These are phyloP conservation scores for Globisporangium recalcitrans DNA, from an alignment of 352 stramenopile species.

Conservation along the genomic window DNA sequence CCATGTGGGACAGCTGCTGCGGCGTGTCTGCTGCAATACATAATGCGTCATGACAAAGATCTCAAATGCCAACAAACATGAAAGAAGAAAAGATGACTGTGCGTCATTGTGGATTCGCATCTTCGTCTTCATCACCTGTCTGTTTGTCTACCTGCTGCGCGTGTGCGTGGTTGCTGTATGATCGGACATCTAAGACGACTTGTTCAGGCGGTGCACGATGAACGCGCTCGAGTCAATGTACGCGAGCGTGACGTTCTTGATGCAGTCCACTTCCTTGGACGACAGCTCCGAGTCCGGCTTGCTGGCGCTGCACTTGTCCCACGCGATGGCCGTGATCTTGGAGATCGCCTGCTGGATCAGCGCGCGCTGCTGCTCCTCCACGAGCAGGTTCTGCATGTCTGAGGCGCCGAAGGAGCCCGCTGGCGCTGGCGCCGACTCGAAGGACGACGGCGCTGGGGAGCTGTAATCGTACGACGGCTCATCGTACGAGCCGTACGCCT, in stretches of 20 bases:
- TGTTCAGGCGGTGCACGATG: conserved; percentile 79
- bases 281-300: conserved; percentile 82
- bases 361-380: conserved; percentile 86
- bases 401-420: conserved; percentile 34
- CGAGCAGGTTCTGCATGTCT: conserved; percentile 76
- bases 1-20: background rate
- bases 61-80: background rate
- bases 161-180: conserved; percentile 19
- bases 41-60: background rate
- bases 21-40: too few relatives aligned
- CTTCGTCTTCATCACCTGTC: conserved; percentile 33
- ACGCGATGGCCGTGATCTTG: conserved; percentile 87
- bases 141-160: conserved; percentile 16
- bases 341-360: conserved; percentile 84
- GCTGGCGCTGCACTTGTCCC: conserved; percentile 85
- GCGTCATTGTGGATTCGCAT: background rate
- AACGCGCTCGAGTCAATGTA: conserved; percentile 89
- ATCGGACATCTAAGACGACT: conserved; percentile 31
- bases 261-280: conserved; percentile 76
- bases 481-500: conserved; percentile 53
- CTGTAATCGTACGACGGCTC: conserved; percentile 78
- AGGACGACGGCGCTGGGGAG: conserved; percentile 28
- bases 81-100: background rate
- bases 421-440: conserved; percentile 26
- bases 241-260: conserved; percentile 83